A percentile compares a stretch with the other conserved stretches of the same genome.
Conservation (phyloP, 73 alveolate species). For the Paramecium bursaria region DNA sequence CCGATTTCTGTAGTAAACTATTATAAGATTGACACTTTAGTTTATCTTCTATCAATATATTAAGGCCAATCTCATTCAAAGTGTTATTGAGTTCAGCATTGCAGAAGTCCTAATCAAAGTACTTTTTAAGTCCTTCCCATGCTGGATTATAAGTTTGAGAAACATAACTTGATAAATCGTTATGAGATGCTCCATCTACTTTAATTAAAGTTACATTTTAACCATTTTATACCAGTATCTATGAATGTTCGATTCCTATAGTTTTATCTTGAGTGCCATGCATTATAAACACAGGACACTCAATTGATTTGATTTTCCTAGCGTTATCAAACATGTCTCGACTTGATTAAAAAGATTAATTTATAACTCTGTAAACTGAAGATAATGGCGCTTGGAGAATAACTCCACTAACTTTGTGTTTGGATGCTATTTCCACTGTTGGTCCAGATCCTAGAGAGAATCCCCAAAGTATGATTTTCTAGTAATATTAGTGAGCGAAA, state of each 20-base stretch:
- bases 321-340: conserved; percentile 9
- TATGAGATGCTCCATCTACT: conserved; percentile 37
- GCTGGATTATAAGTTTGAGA: no score
- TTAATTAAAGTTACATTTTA: conserved; percentile 16
- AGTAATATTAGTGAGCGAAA: not conserved
- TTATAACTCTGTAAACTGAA: conserved; percentile 25
- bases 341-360: conserved; percentile 10
- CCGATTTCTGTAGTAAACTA: no score
- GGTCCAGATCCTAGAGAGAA: conserved; percentile 35
- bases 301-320: not conserved
- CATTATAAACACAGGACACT: conserved; percentile 11
- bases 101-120: no score
- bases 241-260: conserved; percentile 33
- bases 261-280: conserved; percentile 42
- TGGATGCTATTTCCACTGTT: conserved; percentile 27
- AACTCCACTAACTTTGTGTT: conserved; percentile 20
- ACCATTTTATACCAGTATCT: not conserved
- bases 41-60: no score
- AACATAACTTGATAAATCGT: no score
- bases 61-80: no score
- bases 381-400: conserved; percentile 56
- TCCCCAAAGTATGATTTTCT: conserved; percentile 31
- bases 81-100: no score
- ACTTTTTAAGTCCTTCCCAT: no score
- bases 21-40: no score